A percentile compares a stretch with the other conserved stretches of the same genome.
Conservation (phyloP, 1,284 basidiomycete species). For the Apiotrichum porosum region DNA sequence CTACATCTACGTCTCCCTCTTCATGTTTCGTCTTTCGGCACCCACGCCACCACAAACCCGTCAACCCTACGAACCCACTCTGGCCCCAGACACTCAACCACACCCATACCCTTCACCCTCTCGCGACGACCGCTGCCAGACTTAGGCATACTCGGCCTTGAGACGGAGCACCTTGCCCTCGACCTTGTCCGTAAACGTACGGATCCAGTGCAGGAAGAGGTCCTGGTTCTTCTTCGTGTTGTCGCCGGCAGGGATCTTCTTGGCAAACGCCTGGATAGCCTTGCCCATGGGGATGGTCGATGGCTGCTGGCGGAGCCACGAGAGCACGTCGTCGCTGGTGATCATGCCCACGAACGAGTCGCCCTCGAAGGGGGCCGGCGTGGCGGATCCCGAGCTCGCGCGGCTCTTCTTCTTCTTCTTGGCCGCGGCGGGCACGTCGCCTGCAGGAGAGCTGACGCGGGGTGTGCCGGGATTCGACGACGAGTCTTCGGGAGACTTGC, state of each 20-base stretch:
- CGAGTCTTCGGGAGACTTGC: slow-evolving; percentile 15
- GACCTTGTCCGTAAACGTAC: slow-evolving; percentile 22
- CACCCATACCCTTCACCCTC: not conserved
- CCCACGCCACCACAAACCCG: too few relatives aligned
- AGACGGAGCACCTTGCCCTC: slow-evolving; percentile 22
- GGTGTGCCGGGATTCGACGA: not conserved
- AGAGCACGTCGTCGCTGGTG: slow-evolving; percentile 29
- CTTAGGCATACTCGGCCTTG: slow-evolving; percentile 20
- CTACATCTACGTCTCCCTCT: not conserved
- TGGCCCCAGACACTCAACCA: not conserved
- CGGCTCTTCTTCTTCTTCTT: slow-evolving; percentile 48
- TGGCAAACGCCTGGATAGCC: slow-evolving; percentile 29
- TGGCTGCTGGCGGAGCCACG: slow-evolving; percentile 29
- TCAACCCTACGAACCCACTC: not conserved
- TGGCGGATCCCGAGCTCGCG: slow-evolving; percentile 4
- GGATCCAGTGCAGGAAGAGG: slow-evolving; percentile 28
- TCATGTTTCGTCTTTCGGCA: too few relatives aligned
- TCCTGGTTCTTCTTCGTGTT: slow-evolving; percentile 27
- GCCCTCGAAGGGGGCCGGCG: slow-evolving; percentile 14
- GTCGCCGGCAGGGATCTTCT: slow-evolving; percentile 16
- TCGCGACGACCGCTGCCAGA: too few relatives aligned
- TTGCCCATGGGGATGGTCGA: slow-evolving; percentile 21
- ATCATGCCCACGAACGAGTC: slow-evolving; percentile 36
- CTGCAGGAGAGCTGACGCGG: not conserved
- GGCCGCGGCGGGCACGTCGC: slow-evolving; percentile 3